Conservation (phyloP, 768 basidiomycete genomes). For the Fibroporia radiculosa region DNA sequence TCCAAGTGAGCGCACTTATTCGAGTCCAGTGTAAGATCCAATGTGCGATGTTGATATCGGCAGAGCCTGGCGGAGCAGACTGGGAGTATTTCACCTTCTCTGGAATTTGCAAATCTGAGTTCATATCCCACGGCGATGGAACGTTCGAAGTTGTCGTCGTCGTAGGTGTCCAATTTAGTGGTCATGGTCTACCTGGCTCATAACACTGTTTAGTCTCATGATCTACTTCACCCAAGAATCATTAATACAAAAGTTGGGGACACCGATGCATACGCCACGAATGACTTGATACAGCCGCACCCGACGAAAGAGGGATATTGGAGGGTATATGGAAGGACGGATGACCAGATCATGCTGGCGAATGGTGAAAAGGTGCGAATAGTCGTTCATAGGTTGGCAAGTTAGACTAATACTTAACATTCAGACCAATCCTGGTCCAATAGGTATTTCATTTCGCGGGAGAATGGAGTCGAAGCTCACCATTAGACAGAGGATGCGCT, state of each 20-base stretch:
- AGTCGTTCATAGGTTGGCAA: too few species aligned
- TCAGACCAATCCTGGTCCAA: slow-evolving; percentile 33
- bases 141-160: slow-evolving; percentile 14
- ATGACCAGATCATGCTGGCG: slow-evolving; percentile 38
- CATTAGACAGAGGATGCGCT: slow-evolving; percentile 30
- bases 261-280: slow-evolving; percentile 28
- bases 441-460: slow-evolving; percentile 21
- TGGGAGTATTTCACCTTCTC: slow-evolving; percentile 20
- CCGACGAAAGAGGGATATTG: slow-evolving; percentile 29
- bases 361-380: slow-evolving; percentile 37
- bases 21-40: too few species aligned
- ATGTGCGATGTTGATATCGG: too few species aligned
- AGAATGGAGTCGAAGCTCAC: too few species aligned
- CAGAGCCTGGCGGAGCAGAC: slow-evolving; percentile 8
- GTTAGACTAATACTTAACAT: background rate
- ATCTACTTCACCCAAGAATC: slow-evolving; percentile 13
- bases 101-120: slow-evolving; percentile 5
- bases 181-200: background rate
- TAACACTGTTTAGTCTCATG: background rate
- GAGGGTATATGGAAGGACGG: slow-evolving; percentile 33
- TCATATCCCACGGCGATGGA: slow-evolving; percentile 10
- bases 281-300: slow-evolving; percentile 34
- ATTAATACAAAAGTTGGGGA: slow-evolving; percentile 27
- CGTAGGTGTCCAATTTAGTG: slow-evolving; percentile 7
- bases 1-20: too few species aligned